Percentiles rank a stretch among this genome's conserved stretches.
These are phyloP conservation scores for Lactarius psammicola DNA, from an alignment of 768 basidiomycete species.

Conservation along the genomic window DNA sequence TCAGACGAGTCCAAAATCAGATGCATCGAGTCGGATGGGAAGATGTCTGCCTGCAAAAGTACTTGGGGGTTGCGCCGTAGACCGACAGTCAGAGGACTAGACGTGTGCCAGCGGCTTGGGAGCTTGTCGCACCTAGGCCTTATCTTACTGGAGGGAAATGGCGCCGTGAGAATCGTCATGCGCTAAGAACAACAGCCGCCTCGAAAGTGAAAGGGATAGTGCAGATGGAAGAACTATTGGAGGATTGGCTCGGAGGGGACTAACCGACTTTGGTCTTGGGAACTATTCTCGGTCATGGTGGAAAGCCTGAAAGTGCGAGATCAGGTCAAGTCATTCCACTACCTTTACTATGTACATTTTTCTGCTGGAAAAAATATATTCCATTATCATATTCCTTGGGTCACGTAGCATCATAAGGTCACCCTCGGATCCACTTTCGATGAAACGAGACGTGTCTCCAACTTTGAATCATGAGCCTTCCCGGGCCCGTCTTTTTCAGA, in stretches of 20 bases:
- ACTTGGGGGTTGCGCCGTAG: not conserved
- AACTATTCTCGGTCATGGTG: not conserved
- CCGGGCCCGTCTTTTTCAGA: not conserved
- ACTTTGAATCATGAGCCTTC: not conserved
- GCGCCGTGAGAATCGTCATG: not conserved
- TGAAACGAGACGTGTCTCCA: not conserved
- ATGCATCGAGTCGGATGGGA: too few species aligned
- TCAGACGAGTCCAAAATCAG: not conserved
- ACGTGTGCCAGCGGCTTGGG: too few species aligned
- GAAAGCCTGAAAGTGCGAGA: not conserved
- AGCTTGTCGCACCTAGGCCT: not conserved
- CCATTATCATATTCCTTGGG: not conserved
- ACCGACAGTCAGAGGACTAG: not conserved
- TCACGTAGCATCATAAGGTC: not conserved
- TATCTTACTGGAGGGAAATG: not conserved
- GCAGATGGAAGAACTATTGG: not conserved
- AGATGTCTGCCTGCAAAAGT: too few species aligned
- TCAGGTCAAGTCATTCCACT: not conserved
- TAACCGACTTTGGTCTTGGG: too few species aligned
- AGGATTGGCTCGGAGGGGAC: not conserved
- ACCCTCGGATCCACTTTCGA: not conserved
- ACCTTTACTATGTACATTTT: not conserved
- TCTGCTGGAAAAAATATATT: not conserved
- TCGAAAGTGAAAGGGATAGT: not conserved
- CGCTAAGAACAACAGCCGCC: not conserved